A percentile compares a stretch with the other conserved stretches of the same genome.
Conservation (phyloP, 345 rosid genomes). For the Melaleuca quinquenervia region DNA sequence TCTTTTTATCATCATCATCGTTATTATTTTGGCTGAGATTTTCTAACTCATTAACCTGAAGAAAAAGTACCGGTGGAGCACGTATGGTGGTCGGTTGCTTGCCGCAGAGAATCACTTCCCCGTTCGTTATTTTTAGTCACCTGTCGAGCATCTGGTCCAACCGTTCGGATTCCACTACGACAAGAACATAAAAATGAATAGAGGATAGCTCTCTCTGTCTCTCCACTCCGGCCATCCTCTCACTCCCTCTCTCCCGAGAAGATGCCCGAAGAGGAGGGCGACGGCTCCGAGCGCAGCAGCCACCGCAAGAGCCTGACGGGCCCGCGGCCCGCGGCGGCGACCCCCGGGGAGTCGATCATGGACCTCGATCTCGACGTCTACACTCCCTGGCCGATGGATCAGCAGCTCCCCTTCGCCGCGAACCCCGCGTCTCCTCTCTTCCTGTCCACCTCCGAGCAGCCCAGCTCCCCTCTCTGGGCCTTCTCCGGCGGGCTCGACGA, state of each 20-base stretch:
- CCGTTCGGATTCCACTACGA: not conserved
- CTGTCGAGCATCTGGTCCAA: not conserved
- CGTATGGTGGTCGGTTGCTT: not conserved
- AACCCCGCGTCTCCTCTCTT: constrained; percentile 51
- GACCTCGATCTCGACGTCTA: constrained; percentile 66
- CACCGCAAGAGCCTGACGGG: not conserved
- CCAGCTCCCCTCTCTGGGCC: constrained; percentile 89
- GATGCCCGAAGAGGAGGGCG: not conserved
- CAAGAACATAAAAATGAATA: not conserved
- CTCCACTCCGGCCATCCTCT: too few species aligned
- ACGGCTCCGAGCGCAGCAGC: not conserved
- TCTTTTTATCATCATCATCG: too few species aligned
- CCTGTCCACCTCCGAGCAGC: constrained; percentile 51
- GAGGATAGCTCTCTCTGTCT: too few species aligned
- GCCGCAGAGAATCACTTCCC: not conserved
- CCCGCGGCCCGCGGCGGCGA: not conserved
- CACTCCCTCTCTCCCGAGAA: not conserved
- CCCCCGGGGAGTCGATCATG: constrained; percentile 10
- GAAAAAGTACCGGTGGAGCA: too few species aligned
- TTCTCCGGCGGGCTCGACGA: constrained; percentile 44
- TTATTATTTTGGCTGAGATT: too few species aligned
- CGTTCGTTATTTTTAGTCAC: not conserved
- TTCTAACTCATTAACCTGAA: too few species aligned
- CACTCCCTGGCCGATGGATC: constrained; percentile 71
- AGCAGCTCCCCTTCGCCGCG: constrained; percentile 32